Conservation (phyloP, 208 protist species). For the Trypanosoma rangeli region DNA sequence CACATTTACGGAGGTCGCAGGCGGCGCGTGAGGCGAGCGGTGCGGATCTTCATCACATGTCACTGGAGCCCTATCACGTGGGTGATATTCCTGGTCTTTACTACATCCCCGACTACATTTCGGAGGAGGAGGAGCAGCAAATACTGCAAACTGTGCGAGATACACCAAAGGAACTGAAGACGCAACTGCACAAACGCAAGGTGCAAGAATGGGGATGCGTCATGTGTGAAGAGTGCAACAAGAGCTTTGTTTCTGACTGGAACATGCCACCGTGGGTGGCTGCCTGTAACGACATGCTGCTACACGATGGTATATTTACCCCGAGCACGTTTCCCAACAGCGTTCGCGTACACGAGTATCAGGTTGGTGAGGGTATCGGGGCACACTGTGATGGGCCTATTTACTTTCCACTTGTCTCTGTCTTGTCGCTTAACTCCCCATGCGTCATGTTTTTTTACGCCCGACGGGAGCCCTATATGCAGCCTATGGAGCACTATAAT, state of each 20-base stretch:
- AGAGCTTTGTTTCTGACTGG: constrained; percentile 84
- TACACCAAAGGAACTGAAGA: constrained; percentile 78
- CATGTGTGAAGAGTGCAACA: constrained; percentile 85
- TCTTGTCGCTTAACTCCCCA: constrained; percentile 77
- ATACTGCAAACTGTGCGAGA: constrained; percentile 58
- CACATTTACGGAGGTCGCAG: constrained; percentile 46
- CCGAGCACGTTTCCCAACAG: constrained; percentile 89
- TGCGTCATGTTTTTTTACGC: constrained; percentile 90
- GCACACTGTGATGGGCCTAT: constrained; percentile 91
- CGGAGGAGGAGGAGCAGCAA: constrained; percentile 66
- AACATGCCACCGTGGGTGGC: constrained; percentile 90
- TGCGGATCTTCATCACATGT: constrained; percentile 42
- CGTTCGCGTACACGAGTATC: constrained; percentile 92
- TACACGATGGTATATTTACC: constrained; percentile 86
- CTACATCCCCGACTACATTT: constrained; percentile 91
- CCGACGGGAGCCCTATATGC: constrained; percentile 64
- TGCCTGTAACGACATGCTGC: constrained; percentile 73
- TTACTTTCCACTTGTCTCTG: constrained; percentile 80
- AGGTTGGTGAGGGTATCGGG: constrained; percentile 78
- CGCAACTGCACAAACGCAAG: constrained; percentile 76
- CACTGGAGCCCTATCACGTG: constrained; percentile 65
- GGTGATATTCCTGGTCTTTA: constrained; percentile 71
- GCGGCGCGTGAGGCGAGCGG: constrained; percentile 12
- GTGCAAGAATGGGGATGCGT: constrained; percentile 91
- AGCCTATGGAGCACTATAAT: constrained; percentile 93